phyloP scores from a whole-genome alignment of 129 eudicot species.

The Chrysanthemum seticuspe region DNA sequence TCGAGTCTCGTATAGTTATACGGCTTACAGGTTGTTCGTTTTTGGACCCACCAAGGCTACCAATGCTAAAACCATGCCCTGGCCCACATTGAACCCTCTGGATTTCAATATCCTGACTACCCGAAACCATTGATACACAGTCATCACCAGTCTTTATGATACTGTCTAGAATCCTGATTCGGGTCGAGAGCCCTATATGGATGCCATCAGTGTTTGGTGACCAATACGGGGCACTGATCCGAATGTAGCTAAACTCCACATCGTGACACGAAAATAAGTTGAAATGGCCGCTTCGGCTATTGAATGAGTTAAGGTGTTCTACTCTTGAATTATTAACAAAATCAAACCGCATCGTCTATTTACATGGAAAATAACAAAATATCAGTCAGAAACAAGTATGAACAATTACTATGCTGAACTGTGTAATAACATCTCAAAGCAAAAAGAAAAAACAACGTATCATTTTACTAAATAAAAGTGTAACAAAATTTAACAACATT shows the following conservation, averaged over 20 bases:
- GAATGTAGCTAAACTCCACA: constrained; percentile 38
- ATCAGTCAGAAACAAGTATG: neutral
- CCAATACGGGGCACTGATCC: constrained; percentile 36
- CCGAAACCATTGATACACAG: constrained; percentile 55
- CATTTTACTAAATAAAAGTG: neutral
- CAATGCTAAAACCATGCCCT: constrained; percentile 85
- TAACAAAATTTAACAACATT: neutral
- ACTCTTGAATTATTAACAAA: constrained; percentile 49
- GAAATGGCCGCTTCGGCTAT: constrained; percentile 63
- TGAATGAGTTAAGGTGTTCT: constrained; percentile 36
- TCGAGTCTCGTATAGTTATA: constrained; percentile 43
- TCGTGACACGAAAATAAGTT: constrained; percentile 53
- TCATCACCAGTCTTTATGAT: constrained; percentile 73
- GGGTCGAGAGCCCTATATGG: constrained; percentile 45
- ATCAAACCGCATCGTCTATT: constrained; percentile 64
- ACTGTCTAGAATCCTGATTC: constrained; percentile 35
- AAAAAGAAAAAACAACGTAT: neutral
- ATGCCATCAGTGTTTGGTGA: constrained; percentile 80
- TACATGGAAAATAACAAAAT: neutral
- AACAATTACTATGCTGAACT: too few relatives aligned
- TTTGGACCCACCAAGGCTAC: constrained; percentile 60
- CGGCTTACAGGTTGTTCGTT: constrained; percentile 33
- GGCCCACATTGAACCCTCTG: constrained; percentile 63
- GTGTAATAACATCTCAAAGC: too few relatives aligned
- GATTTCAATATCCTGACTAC: constrained; percentile 42